Evolutionary conservation across 2,329 filamentous ascomycete genomes (phyloP).

Genomic region (Aspergillus caelatus): DNA sequence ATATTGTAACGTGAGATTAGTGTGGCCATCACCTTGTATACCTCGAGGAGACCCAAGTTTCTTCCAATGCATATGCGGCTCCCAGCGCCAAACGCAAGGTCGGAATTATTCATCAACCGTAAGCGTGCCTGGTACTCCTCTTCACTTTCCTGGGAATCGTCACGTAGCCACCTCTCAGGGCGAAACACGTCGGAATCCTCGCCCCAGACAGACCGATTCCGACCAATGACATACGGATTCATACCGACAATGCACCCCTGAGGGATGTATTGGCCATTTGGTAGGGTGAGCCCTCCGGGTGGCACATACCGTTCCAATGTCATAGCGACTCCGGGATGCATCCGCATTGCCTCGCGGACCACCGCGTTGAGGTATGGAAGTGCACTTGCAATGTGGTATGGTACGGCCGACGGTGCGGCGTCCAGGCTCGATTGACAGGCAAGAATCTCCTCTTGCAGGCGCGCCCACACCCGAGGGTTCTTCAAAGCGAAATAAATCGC

Average conservation of each 20-base stretch:
- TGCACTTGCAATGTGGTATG: constrained; percentile 23
- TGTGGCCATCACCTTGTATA: constrained; percentile 62
- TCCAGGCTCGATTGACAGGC: constrained; percentile 2
- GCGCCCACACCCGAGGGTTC: constrained; percentile 14
- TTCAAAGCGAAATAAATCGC: constrained; percentile 29
- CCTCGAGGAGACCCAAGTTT: constrained; percentile 59
- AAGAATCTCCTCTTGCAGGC: constrained; percentile 22
- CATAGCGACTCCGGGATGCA: constrained; percentile 54
- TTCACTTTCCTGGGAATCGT: constrained; percentile 33
- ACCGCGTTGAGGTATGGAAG: constrained; percentile 54
- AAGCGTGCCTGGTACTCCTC: constrained; percentile 38
- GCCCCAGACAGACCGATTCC: constrained; percentile 49
- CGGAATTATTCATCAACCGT: constrained; percentile 41
- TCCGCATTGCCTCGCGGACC: constrained; percentile 54
- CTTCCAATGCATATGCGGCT: constrained; percentile 59
- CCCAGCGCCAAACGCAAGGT: constrained; percentile 56
- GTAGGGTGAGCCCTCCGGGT: constrained; percentile 29
- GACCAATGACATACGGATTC: constrained; percentile 39
- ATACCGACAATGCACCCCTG: constrained; percentile 39
- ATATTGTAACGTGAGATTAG: constrained; percentile 55
- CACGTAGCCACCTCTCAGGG: constrained; percentile 54
- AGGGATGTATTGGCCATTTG: constrained; percentile 38
- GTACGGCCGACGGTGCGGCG: constrained; percentile 8
- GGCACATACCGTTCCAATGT: constrained; percentile 56
- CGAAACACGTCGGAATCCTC: constrained; percentile 48